These are phyloP conservation scores for Pseudogymnoascus sp. DNA, from an alignment of 2,329 filamentous ascomycete genomes.

Conservation along the genomic window DNA sequence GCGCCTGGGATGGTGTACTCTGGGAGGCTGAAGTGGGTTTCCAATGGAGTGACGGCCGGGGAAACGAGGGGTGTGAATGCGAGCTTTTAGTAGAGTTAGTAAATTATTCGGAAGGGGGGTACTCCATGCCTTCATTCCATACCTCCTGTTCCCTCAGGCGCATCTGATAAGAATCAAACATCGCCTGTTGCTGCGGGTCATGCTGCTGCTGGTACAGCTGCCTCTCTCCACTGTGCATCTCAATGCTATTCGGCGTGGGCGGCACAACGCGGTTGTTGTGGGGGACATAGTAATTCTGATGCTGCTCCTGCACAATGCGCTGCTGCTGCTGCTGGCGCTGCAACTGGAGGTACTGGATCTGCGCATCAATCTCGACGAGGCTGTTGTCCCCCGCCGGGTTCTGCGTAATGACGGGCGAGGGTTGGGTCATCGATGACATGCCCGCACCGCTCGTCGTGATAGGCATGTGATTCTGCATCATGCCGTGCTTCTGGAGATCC, in stretches of 20 bases:
- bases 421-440: constrained; percentile 33
- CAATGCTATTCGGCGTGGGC: constrained; percentile 72
- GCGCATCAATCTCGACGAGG: constrained; percentile 54
- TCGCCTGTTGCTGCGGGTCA: constrained; percentile 45
- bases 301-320: constrained; percentile 39
- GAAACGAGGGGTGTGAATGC: constrained; percentile 74
- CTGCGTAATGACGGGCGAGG: constrained; percentile 33
- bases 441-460: constrained; percentile 34
- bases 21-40: constrained; percentile 53
- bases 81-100: constrained; percentile 41
- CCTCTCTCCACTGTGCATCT: constrained; percentile 53
- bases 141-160: constrained; percentile 61
- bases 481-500: constrained; percentile 25
- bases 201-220: constrained; percentile 48
- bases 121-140: constrained; percentile 26
- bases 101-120: constrained; percentile 11
- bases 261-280: constrained; percentile 57
- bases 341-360: constrained; percentile 58
- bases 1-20: constrained; percentile 54
- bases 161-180: constrained; percentile 54
- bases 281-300: constrained; percentile 41
- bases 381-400: constrained; percentile 40
- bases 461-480: constrained; percentile 39
- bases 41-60: constrained; percentile 74
- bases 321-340: constrained; percentile 53